Evolutionary conservation across 176 grass and related monocot species (phyloP).

Genomic region (Calamus simplicifolius): DNA sequence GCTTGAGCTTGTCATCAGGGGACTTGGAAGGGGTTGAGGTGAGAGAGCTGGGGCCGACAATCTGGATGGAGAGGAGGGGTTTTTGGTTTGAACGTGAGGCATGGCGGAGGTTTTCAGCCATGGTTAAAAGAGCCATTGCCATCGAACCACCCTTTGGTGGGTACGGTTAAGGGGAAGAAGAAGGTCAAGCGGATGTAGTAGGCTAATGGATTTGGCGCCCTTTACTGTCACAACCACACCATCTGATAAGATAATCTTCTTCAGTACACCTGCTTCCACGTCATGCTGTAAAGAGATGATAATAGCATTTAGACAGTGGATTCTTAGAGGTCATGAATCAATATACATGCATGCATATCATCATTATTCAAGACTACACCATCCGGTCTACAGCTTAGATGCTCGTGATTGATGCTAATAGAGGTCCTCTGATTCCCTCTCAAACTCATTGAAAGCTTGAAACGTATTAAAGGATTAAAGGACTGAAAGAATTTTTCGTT

Average conservation of each 20-base stretch:
- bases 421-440: too few species aligned
- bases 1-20: conserved; percentile 61
- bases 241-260: conserved; percentile 90
- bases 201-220: conserved; percentile 74
- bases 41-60: conserved; percentile 57
- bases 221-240: conserved; percentile 82
- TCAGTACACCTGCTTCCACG: conserved; percentile 77
- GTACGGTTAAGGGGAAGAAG: conserved; percentile 79
- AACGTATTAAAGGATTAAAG: too few species aligned
- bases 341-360: too few species aligned
- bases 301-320: background rate
- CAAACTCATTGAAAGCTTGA: too few species aligned
- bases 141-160: conserved; percentile 25
- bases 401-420: too few species aligned
- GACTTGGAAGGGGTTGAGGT: conserved; percentile 55
- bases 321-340: too few species aligned
- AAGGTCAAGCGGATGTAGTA: conserved; percentile 59
- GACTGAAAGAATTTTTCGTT: too few species aligned
- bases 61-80: conserved; percentile 75
- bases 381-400: too few species aligned
- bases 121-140: conserved; percentile 44
- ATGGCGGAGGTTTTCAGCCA: conserved; percentile 57
- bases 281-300: conserved; percentile 54
- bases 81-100: conserved; percentile 44
- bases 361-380: too few species aligned